phyloP scores from a whole-genome alignment of 352 stramenopile genomes.

The Phytopythium mirpurense region DNA sequence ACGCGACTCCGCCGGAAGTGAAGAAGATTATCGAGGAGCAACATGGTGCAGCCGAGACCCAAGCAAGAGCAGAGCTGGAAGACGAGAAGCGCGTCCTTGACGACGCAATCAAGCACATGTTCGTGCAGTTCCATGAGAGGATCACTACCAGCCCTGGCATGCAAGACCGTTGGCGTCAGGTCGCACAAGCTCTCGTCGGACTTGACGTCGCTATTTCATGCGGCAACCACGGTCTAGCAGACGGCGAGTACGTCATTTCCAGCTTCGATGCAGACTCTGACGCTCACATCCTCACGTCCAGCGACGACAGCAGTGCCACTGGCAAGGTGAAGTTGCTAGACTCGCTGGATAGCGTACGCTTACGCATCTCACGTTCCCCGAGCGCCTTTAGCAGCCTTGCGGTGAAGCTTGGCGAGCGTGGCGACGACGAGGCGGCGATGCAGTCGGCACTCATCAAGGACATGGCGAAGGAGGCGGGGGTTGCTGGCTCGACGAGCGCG shows the following conservation, averaged over 20 bases:
- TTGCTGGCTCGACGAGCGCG: not conserved
- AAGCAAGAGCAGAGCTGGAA: not conserved
- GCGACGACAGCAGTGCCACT: not conserved
- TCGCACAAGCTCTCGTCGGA: conserved; percentile 4
- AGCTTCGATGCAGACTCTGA: not conserved
- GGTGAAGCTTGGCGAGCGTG: conserved; percentile 5
- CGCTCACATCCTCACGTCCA: not conserved
- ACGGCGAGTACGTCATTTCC: not conserved
- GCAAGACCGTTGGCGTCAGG: not conserved
- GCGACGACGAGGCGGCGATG: not conserved
- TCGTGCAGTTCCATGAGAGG: not conserved
- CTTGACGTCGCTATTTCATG: not conserved
- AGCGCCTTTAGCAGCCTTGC: conserved; percentile 1
- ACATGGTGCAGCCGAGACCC: not conserved
- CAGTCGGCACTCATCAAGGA: conserved; percentile 6
- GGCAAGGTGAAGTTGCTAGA: not conserved
- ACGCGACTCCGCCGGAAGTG: not conserved
- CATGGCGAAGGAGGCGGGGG: conserved; percentile 1
- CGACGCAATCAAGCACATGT: not conserved
- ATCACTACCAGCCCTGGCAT: not conserved
- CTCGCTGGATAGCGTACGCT: not conserved
- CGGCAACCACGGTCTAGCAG: not conserved
- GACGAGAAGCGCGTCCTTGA: not conserved
- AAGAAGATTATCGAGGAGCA: not conserved
- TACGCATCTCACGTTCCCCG: not conserved